These are phyloP conservation scores for Tieghemostelium lacteum DNA, from an alignment of 78 protist species.

Conservation along the genomic window DNA sequence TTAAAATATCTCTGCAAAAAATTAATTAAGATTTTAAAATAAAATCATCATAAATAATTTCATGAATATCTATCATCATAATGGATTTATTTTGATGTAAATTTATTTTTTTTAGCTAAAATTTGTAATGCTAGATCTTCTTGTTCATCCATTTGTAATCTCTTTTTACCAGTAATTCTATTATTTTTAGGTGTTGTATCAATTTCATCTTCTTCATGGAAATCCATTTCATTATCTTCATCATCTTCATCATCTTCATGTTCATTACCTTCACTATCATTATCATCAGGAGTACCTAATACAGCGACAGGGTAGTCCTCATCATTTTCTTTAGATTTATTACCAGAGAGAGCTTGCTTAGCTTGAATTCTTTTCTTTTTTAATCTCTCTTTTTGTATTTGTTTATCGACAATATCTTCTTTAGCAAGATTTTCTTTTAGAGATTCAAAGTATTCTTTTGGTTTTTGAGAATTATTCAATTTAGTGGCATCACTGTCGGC, in stretches of 20 bases:
- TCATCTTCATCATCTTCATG: constrained; percentile 2
- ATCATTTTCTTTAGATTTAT: background rate
- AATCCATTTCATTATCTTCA: constrained; percentile 5
- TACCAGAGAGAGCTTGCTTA: background rate
- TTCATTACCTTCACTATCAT: constrained; percentile 11
- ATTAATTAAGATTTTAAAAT: no score
- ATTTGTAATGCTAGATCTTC: constrained; percentile 9
- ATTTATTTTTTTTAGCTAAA: constrained; percentile 25
- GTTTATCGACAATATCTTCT: constrained; percentile 6
- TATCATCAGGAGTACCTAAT: constrained; percentile 52
- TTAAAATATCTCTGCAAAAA: no score
- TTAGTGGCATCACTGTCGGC: background rate
- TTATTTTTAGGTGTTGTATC: background rate
- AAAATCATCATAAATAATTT: no score
- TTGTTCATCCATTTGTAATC: constrained; percentile 6
- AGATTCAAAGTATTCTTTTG: constrained; percentile 13
- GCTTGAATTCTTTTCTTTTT: background rate
- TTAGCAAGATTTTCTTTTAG: background rate
- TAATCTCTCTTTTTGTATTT: background rate
- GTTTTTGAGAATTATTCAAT: background rate
- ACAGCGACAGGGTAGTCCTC: constrained; percentile 42
- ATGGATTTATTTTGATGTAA: no score
- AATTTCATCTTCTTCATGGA: constrained; percentile 27
- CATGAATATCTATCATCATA: no score
- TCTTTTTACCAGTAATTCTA: background rate